phyloP scores from a whole-genome alignment of 2,329 filamentous ascomycete genomes.

The Ilyonectria sp. region DNA sequence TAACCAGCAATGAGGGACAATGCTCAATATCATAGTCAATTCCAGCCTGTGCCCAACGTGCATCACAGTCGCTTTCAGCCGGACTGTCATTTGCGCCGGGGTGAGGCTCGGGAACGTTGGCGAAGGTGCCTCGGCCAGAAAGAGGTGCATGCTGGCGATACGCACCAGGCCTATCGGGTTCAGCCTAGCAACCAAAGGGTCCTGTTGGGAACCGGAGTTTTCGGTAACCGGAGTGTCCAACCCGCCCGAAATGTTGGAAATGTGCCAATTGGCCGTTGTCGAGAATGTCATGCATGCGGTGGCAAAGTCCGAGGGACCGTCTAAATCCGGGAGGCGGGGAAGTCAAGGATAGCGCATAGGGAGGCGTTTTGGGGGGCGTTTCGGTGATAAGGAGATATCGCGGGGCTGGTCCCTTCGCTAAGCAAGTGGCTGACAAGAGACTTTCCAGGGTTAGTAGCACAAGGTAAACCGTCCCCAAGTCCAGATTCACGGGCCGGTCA shows the following conservation, averaged over 20 bases:
- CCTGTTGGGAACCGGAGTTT: neutral
- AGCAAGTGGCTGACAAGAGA: slow-evolving; percentile 16
- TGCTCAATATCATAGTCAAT: too few species aligned
- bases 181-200: neutral
- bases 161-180: neutral
- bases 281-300: slow-evolving; percentile 25
- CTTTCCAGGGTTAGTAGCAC: slow-evolving; percentile 11
- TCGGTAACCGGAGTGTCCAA: neutral
- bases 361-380: slow-evolving; percentile 22
- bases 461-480: neutral
- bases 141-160: neutral
- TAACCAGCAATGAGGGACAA: too few species aligned
- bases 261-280: slow-evolving; percentile 33
- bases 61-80: neutral
- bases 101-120: slow-evolving; percentile 6
- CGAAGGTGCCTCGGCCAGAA: slow-evolving; percentile 20
- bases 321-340: slow-evolving; percentile 45
- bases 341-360: slow-evolving; percentile 10
- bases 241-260: neutral
- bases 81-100: neutral
- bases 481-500: slow-evolving; percentile 17
- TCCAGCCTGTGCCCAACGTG: too few species aligned
- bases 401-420: neutral
- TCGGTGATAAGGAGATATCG: slow-evolving; percentile 40
- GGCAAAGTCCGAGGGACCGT: slow-evolving; percentile 41